Conservation (phyloP, 306 rosid genomes). For the Acmispon strigosus region DNA sequence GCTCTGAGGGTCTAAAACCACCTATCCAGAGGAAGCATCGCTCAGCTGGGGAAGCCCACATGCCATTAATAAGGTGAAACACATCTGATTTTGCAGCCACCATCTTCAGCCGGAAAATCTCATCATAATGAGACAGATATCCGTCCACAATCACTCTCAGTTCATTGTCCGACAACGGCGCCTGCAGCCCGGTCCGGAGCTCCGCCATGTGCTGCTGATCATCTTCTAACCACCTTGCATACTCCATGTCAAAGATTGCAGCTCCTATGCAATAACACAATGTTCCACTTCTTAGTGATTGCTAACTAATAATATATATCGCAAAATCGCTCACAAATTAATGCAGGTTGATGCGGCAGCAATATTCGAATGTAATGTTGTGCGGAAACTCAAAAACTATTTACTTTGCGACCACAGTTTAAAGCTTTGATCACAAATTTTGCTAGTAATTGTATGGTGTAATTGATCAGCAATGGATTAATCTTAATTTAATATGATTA, state of each 20-base stretch:
- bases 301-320: not conserved
- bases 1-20: slow-evolving; percentile 84
- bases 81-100: slow-evolving; percentile 81
- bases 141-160: slow-evolving; percentile 58
- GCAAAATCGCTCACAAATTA: too few relatives aligned
- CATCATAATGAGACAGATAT: slow-evolving; percentile 64
- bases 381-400: too few relatives aligned
- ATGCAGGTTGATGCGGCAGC: too few relatives aligned
- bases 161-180: slow-evolving; percentile 54
- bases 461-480: too few relatives aligned
- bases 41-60: slow-evolving; percentile 85
- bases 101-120: slow-evolving; percentile 60
- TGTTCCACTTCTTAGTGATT: not conserved
- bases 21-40: slow-evolving; percentile 96
- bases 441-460: too few relatives aligned
- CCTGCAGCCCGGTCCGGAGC: slow-evolving; percentile 56
- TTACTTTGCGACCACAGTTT: too few relatives aligned
- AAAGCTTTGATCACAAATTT: too few relatives aligned
- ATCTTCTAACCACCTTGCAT: slow-evolving; percentile 86
- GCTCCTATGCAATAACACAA: slow-evolving; percentile 45
- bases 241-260: slow-evolving; percentile 94
- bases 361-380: too few relatives aligned
- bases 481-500: not conserved
- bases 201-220: slow-evolving; percentile 74
- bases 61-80: slow-evolving; percentile 79